A percentile compares a stretch with the other conserved stretches of the same genome.
Conservation (phyloP, 2,329 filamentous ascomycete species). For the Fusarium continuum region DNA sequence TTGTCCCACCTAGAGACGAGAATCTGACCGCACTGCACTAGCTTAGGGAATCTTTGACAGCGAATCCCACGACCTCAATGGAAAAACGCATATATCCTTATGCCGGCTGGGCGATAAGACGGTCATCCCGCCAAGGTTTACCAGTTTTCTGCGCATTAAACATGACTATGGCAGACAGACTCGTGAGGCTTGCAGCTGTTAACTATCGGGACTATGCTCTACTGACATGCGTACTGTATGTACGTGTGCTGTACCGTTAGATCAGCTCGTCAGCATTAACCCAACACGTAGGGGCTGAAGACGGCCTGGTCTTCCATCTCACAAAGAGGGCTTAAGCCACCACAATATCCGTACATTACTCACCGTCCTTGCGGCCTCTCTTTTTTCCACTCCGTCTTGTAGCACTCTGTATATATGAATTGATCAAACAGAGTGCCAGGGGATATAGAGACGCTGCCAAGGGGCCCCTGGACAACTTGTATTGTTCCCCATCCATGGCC, state of each 20-base stretch:
- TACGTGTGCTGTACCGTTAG: neutral
- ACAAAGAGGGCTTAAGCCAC: slow-evolving; percentile 25
- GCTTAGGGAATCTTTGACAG: slow-evolving; percentile 4
- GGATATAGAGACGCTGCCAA: slow-evolving; percentile 26
- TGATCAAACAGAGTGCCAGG: slow-evolving; percentile 27
- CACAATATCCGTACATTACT: slow-evolving; percentile 14
- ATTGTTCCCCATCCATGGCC: slow-evolving; percentile 15
- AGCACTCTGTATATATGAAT: slow-evolving; percentile 8
- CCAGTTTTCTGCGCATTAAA: slow-evolving; percentile 14
- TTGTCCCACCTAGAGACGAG: slow-evolving; percentile 28
- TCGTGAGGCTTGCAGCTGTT: slow-evolving; percentile 10
- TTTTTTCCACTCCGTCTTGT: slow-evolving; percentile 19
- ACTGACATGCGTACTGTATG: slow-evolving; percentile 7
- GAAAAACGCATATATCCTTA: neutral
- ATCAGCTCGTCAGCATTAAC: slow-evolving; percentile 28
- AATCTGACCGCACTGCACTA: slow-evolving; percentile 15
- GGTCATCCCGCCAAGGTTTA: slow-evolving; percentile 29
- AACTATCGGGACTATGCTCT: slow-evolving; percentile 1
- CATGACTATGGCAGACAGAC: neutral
- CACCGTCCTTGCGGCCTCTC: slow-evolving; percentile 27
- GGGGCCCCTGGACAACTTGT: slow-evolving; percentile 24
- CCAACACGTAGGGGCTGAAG: slow-evolving; percentile 19
- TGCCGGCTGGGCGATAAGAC: slow-evolving; percentile 14
- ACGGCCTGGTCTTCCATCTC: slow-evolving; percentile 13
- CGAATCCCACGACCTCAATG: neutral